Evolutionary conservation across 371 early-diverging fungal genomes (phyloP).

Genomic region (Chytridiales sp.): DNA sequence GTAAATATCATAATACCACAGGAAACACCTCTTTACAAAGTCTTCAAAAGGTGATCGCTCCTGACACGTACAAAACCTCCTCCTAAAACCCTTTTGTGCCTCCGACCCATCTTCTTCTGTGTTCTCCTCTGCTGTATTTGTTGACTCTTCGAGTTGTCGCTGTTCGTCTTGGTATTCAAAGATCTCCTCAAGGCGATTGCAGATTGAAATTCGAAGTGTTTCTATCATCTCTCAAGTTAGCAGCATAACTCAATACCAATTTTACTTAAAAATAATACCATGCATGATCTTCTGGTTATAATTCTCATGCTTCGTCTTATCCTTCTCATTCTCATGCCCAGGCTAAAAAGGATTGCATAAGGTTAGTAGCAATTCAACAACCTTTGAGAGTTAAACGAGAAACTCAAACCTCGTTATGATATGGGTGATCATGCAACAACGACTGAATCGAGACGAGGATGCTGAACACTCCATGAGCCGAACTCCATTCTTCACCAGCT

Average conservation of each 20-base stretch:
- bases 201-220: slow-evolving; percentile 56
- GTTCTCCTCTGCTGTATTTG: background rate
- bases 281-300: slow-evolving; percentile 61
- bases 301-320: slow-evolving; percentile 37
- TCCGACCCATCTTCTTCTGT: background rate
- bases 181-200: slow-evolving; percentile 53
- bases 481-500: slow-evolving; percentile 55
- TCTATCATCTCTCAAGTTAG: slow-evolving; percentile 33
- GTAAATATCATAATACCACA: slow-evolving; percentile 51
- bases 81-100: too few species aligned
- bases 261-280: slow-evolving; percentile 31
- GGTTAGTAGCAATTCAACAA: slow-evolving; percentile 1
- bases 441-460: slow-evolving; percentile 52
- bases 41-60: slow-evolving; percentile 49
- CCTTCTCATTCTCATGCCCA: slow-evolving; percentile 51
- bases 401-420: slow-evolving; percentile 35
- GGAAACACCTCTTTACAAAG: slow-evolving; percentile 50
- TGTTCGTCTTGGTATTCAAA: slow-evolving; percentile 25
- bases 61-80: slow-evolving; percentile 36
- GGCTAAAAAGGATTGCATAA: slow-evolving; percentile 44
- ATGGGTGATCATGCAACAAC: slow-evolving; percentile 53
- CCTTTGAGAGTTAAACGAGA: background rate
- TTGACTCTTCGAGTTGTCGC: background rate
- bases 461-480: slow-evolving; percentile 43
- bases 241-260: background rate